Conservation (phyloP, 305 asterid genomes). For the Andrographis paniculata region DNA sequence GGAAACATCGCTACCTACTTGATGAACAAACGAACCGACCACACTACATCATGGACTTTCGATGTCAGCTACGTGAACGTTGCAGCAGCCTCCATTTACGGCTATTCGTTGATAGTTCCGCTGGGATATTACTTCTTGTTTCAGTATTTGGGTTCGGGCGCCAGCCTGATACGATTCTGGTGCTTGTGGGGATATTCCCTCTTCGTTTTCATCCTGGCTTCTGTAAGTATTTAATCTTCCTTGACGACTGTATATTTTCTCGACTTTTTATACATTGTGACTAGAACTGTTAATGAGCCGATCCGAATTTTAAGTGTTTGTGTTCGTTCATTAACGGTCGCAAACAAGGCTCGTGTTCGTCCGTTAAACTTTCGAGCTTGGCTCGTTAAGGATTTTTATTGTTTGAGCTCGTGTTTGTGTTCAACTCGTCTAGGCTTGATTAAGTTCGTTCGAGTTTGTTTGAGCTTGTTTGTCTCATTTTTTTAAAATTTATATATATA, state of each 20-base stretch:
- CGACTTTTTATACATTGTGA: no score
- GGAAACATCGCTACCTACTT: constrained; percentile 86
- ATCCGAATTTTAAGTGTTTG: no score
- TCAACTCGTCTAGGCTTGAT: no score
- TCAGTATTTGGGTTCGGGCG: constrained; percentile 68
- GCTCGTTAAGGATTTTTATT: no score
- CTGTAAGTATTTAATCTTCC: constrained; percentile 42
- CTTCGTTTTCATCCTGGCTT: constrained; percentile 64
- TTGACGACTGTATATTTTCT: neutral
- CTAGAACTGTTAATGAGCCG: no score
- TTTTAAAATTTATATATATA: no score
- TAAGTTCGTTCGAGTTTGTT: no score
- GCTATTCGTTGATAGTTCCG: constrained; percentile 80
- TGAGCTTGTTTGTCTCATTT: no score
- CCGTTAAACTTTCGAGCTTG: no score
- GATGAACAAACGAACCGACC: constrained; percentile 47
- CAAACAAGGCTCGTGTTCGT: no score
- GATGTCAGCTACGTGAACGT: constrained; percentile 74
- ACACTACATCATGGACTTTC: constrained; percentile 45
- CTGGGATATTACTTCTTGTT: constrained; percentile 82
- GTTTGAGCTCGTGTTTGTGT: no score
- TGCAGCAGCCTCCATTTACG: constrained; percentile 71
- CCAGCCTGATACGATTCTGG: constrained; percentile 88
- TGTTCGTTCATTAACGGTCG: no score
- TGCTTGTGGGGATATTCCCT: constrained; percentile 99